Percentiles rank a stretch among this genome's conserved stretches.
These are phyloP conservation scores for Pugionium dolabratum DNA, from an alignment of 345 rosid species.

Conservation along the genomic window DNA sequence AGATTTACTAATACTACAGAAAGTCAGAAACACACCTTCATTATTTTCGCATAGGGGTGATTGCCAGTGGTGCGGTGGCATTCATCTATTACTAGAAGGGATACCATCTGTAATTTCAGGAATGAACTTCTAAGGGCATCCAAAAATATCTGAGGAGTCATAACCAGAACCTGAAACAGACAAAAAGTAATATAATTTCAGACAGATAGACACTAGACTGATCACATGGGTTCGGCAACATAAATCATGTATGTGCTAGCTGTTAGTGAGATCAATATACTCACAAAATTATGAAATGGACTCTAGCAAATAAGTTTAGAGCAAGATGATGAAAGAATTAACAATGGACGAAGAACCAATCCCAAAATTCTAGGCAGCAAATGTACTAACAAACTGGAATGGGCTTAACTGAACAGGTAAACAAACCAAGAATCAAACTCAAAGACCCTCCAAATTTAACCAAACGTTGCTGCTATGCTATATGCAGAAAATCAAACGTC, in stretches of 20 bases:
- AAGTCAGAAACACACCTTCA: constrained; percentile 56
- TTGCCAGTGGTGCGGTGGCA: constrained; percentile 80
- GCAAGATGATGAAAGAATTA: neutral
- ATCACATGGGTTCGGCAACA: constrained; percentile 6
- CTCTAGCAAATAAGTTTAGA: neutral
- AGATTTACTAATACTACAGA: constrained; percentile 19
- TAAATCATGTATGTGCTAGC: constrained; percentile 7
- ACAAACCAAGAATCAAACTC: constrained; percentile 7
- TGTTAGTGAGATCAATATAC: constrained; percentile 1
- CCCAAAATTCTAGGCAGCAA: neutral
- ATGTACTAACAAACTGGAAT: constrained; percentile 1
- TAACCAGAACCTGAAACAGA: constrained; percentile 69
- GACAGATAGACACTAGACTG: neutral
- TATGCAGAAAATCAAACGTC: neutral
- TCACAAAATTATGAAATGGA: constrained; percentile 12
- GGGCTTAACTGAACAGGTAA: neutral
- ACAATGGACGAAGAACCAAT: constrained; percentile 10
- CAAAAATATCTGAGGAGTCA: constrained; percentile 88
- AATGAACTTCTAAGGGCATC: constrained; percentile 73
- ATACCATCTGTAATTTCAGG: constrained; percentile 58
- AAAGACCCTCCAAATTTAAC: neutral
- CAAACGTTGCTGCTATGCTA: neutral
- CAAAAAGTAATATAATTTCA: constrained; percentile 5
- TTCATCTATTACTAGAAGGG: constrained; percentile 76
- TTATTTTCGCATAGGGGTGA: constrained; percentile 77